These are phyloP conservation scores for Termitomyces sp. DNA, from an alignment of 768 basidiomycete genomes.

Conservation along the genomic window DNA sequence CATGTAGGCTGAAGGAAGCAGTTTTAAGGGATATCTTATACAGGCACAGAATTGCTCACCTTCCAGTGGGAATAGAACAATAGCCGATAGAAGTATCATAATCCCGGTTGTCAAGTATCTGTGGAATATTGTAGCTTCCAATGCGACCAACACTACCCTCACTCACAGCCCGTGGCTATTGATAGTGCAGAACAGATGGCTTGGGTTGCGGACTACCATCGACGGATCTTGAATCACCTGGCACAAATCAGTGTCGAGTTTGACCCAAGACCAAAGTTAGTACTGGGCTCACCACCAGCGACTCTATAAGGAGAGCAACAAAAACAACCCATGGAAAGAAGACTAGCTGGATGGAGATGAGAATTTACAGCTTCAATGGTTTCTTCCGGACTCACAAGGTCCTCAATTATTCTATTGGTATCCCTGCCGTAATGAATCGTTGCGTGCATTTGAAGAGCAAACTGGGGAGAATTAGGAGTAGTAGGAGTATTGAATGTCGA, in stretches of 20 bases:
- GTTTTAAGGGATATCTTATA: background rate
- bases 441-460: conserved; percentile 1
- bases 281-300: background rate
- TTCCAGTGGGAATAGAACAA: background rate
- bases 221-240: background rate
- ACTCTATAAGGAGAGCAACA: background rate
- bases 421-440: background rate
- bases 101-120: background rate
- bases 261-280: background rate
- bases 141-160: background rate
- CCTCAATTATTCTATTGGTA: background rate
- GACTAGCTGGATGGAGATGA: background rate
- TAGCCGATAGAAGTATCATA: background rate
- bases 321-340: conserved; percentile 3
- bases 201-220: background rate
- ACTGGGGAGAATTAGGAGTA: background rate
- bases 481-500: background rate
- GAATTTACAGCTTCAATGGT: background rate
- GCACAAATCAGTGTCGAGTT: background rate
- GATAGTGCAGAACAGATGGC: conserved; percentile 1
- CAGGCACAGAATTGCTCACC: background rate
- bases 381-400: background rate
- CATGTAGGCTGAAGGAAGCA: background rate
- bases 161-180: background rate
- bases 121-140: background rate